Evolutionary conservation across 495 filamentous ascomycete species (phyloP).

Genomic region (Platismatia glauca): DNA sequence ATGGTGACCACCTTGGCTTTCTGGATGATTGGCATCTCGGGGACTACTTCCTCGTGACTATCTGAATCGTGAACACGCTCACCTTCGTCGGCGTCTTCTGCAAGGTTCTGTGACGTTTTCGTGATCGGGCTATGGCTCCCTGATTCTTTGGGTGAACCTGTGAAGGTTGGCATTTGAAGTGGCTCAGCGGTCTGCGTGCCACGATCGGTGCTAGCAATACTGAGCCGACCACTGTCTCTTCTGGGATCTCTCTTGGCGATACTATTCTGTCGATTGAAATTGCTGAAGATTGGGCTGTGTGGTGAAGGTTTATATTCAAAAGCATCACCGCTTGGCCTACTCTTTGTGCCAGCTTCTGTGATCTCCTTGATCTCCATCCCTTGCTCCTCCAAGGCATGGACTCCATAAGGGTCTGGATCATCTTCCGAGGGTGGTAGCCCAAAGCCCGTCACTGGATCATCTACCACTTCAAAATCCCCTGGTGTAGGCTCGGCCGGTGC

Average conservation of each 20-base stretch:
- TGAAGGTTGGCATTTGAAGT: slow-evolving; percentile 38
- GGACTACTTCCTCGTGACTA: slow-evolving; percentile 31
- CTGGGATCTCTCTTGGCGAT: slow-evolving; percentile 36
- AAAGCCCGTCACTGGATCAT: slow-evolving; percentile 42
- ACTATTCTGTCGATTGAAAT: slow-evolving; percentile 51
- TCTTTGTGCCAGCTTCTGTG: slow-evolving; percentile 62
- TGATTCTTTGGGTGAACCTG: slow-evolving; percentile 32
- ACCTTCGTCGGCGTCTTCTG: slow-evolving; percentile 28
- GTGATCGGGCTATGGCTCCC: slow-evolving; percentile 25
- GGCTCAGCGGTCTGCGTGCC: slow-evolving; percentile 53
- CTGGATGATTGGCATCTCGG: slow-evolving; percentile 44
- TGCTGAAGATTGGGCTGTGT: slow-evolving; percentile 63
- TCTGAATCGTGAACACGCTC: slow-evolving; percentile 18
- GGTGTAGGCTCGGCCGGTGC: slow-evolving; percentile 56
- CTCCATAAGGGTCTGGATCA: slow-evolving; percentile 82
- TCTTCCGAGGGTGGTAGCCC: slow-evolving; percentile 65
- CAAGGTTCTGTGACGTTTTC: slow-evolving; percentile 33
- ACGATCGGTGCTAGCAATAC: slow-evolving; percentile 45
- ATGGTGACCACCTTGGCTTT: slow-evolving; percentile 62
- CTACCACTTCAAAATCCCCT: slow-evolving; percentile 57
- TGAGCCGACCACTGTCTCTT: slow-evolving; percentile 56
- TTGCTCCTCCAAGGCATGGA: slow-evolving; percentile 72
- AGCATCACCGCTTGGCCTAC: slow-evolving; percentile 57
- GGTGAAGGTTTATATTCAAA: slow-evolving; percentile 76
- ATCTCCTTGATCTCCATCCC: slow-evolving; percentile 64